Evolutionary conservation across 768 basidiomycete genomes (phyloP), one percentile per base, ranked within the genome.

Genomic region (Pisolithus microcarpus): DNA sequence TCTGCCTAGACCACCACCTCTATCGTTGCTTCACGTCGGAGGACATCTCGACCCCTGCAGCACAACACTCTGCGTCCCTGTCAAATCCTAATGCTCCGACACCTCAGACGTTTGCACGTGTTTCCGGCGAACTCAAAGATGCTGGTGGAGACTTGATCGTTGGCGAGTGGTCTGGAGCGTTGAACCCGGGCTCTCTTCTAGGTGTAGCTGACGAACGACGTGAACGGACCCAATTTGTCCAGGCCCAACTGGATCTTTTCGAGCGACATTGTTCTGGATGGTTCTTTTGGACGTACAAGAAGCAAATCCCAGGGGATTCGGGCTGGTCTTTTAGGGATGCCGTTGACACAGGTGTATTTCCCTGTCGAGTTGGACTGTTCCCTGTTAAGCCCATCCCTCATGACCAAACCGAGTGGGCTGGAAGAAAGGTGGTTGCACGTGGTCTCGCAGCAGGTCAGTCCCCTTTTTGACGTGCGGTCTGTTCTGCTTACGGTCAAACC

Each of bases 261-360:
- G 86, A 89, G 51, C 63, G 66, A 43, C 57, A 67, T 34, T 84
- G 86, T 52, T 80, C 77, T 0, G 90, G 90, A 5, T 86, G 79
- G 77, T 91, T 83, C 70, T 91, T 86, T 62, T 90, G 90, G 90
- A 89, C 86, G 36, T 85, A 81, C 61, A 89, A 82, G 72, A 88
- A 90, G 65, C 75, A 81, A 46, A 61, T 68, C 5, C 65, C 62
- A 4, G 81, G 82, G 49, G 89, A 91, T 67, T 75, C 69, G 4
- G 88, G 88, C 1, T 91, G 89, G 90, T 79, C 79, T 26, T 77
- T 85, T 36, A 71, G 75, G 51, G 82, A 89, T 63, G 83, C 85
- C 0, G 75, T 79, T 1, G 72, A 71, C 23, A 74, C 72, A 3
- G 83, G 82, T 7, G 78, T 85, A 5, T 77, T 89, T 57, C 87